Base-by-base conservation (phyloP, 2,329 filamentous ascomycete genomes). In the Cordyceps militaris region DNA sequence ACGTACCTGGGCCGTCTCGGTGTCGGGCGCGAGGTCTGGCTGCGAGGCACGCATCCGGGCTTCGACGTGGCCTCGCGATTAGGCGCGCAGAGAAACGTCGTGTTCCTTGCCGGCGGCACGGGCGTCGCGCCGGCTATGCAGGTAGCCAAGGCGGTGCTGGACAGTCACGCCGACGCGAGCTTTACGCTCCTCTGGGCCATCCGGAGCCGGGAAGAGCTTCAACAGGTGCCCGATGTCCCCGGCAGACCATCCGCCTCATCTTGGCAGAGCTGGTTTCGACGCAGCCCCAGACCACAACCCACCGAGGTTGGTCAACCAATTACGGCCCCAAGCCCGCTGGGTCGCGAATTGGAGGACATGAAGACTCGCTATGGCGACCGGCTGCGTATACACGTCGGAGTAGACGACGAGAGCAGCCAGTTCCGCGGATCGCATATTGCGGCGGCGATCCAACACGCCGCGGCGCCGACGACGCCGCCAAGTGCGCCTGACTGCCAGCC, bases 61-160 rank as follows among this genome's bases (percentile, higher is more conserved):
- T 89, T 86, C 61, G 69, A 80, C 65, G 66, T 83, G 11, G 54
- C 64, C 5, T 52, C 63, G 7, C 63, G 72, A 11, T 64, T 74
- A 2, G 71, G 70, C 14, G 55, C 57, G 2, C 56, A 61, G 38
- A 62, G 63, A 23, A 66, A 66, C n/a, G 78, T 97, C 3, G 76
- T 97, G 2, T 96, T 97, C 66, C 75, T 97, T 23, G 94, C 92
- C 1, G 94, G 92, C 2, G 94, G 94, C 0, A 99, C 94, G 0
- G 93, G 94, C 1, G 88, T 99, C 64, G 91, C 91, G 16, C 90
- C 93, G 0, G 94, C 92, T 8, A 73, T 97, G 70, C 93, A 97
- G 72, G 82, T 88, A 42, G 89, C 86, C 1, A 75, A 85, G 60
- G 82, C 83, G 0, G 71, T 93, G 11, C 73, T 85, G 4, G 71